A percentile compares a stretch with the other conserved stretches of the same genome.
These are phyloP conservation scores for Candida argentea DNA, from an alignment of 805 yeast genomes.

Conservation along the genomic window DNA sequence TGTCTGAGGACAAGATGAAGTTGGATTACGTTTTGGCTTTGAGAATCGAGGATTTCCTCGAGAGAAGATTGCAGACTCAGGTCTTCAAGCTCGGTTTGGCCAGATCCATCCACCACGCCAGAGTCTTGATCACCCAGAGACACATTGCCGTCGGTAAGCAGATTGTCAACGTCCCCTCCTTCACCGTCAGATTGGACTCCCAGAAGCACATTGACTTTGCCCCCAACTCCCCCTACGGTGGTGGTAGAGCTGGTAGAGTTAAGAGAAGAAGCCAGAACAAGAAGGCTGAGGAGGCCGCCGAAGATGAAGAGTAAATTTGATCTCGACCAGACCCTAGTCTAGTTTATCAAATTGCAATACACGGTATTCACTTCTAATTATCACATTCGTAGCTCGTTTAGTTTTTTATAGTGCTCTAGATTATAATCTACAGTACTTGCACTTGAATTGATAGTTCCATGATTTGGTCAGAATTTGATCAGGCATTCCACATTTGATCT, in stretches of 20 bases:
- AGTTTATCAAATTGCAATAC: no score
- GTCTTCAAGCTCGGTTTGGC: conserved; percentile 99
- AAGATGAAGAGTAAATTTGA: conserved; percentile 59
- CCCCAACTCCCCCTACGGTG: conserved; percentile 99
- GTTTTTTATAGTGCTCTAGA: no score
- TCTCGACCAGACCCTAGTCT: no score
- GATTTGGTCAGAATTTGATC: no score
- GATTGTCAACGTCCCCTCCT: conserved; percentile 96
- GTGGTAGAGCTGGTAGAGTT: conserved; percentile 99
- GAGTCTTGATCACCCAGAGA: conserved; percentile 97
- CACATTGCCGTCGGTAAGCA: conserved; percentile 99
- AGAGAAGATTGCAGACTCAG: conserved; percentile 99
- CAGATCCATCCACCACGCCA: conserved; percentile 99
- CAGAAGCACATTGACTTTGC: conserved; percentile 99
- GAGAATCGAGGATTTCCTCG: conserved; percentile 97
- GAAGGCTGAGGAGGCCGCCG: conserved; percentile 59
- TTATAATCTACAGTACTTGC: no score
- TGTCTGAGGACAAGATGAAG: conserved; percentile 98
- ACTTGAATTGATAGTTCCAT: no score
- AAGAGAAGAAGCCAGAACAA: conserved; percentile 84
- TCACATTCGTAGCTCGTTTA: no score
- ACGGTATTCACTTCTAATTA: no score
- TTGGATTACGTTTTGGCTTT: conserved; percentile 99
- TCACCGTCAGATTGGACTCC: conserved; percentile 99
- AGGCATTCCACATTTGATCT: no score